phyloP scores from a whole-genome alignment of 345 rosid species.

The Heritiera littoralis region DNA sequence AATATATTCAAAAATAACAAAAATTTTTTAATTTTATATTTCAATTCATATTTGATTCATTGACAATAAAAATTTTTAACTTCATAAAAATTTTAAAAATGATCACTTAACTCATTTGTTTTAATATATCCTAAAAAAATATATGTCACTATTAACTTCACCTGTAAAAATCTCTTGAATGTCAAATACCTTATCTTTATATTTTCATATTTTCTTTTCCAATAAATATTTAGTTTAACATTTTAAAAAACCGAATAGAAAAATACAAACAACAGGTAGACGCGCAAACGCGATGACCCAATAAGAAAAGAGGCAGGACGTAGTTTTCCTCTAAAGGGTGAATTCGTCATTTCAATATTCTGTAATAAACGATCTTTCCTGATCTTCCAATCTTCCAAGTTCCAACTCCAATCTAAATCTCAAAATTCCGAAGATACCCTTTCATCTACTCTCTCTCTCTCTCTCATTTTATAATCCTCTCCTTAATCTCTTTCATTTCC shows the following conservation, averaged over 20 bases:
- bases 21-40: neutral
- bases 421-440: slow-evolving; percentile 10
- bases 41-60: too few relatives aligned
- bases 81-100: too few relatives aligned
- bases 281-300: neutral
- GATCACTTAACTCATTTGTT: too few relatives aligned
- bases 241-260: neutral
- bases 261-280: slow-evolving; percentile 6
- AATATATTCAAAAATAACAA: too few relatives aligned
- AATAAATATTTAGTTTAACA: neutral
- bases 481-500: slow-evolving; percentile 5
- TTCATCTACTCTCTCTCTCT: neutral
- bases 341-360: neutral
- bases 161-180: too few relatives aligned
- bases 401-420: neutral
- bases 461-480: slow-evolving; percentile 14
- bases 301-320: slow-evolving; percentile 5
- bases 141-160: too few relatives aligned
- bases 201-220: neutral
- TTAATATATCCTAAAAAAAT: too few relatives aligned
- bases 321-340: slow-evolving; percentile 12
- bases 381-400: neutral
- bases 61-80: too few relatives aligned
- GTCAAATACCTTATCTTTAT: too few relatives aligned
- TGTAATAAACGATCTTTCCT: slow-evolving; percentile 24